Percentiles rank a stretch among this genome's conserved stretches.
Conservation (phyloP, 257 asterid species). For the Nemophila menziesii region DNA sequence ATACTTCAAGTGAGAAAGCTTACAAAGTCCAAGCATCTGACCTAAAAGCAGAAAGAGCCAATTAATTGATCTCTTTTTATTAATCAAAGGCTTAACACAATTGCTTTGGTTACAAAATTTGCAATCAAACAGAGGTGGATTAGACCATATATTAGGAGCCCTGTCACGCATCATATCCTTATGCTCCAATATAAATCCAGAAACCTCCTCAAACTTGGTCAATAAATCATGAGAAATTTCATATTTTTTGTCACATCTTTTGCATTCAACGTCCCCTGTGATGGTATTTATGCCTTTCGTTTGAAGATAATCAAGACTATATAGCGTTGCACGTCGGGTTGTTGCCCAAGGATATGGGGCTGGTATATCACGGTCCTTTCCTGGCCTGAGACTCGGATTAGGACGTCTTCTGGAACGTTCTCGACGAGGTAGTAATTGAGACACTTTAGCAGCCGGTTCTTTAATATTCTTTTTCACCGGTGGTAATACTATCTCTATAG, state of each 20-base stretch:
- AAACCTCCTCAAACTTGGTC: slow-evolving; percentile 8
- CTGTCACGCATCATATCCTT: slow-evolving; percentile 11
- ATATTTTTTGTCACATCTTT: slow-evolving; percentile 6
- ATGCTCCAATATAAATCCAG: neutral
- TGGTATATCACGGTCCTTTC: slow-evolving; percentile 4
- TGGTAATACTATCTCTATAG: neutral
- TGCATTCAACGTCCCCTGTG: slow-evolving; percentile 13
- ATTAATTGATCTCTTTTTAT: slow-evolving; percentile 5
- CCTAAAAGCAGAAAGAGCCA: slow-evolving; percentile 15
- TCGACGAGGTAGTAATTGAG: neutral
- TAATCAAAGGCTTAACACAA: slow-evolving; percentile 12
- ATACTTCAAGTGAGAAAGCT: slow-evolving; percentile 9
- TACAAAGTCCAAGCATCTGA: slow-evolving; percentile 12
- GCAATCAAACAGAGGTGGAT: slow-evolving; percentile 10
- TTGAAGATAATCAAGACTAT: slow-evolving; percentile 1
- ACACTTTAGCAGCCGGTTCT: neutral
- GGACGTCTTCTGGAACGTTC: neutral
- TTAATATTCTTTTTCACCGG: neutral
- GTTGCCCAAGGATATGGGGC: slow-evolving; percentile 16
- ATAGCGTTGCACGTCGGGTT: slow-evolving; percentile 6
- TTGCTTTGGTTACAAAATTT: slow-evolving; percentile 12
- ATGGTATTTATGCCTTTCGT: slow-evolving; percentile 2
- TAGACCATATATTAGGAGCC: slow-evolving; percentile 13
- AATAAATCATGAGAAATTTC: slow-evolving; percentile 4
- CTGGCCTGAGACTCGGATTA: neutral